Conservation (phyloP, 2,329 filamentous ascomycete genomes). For the Microsporum audouinii region DNA sequence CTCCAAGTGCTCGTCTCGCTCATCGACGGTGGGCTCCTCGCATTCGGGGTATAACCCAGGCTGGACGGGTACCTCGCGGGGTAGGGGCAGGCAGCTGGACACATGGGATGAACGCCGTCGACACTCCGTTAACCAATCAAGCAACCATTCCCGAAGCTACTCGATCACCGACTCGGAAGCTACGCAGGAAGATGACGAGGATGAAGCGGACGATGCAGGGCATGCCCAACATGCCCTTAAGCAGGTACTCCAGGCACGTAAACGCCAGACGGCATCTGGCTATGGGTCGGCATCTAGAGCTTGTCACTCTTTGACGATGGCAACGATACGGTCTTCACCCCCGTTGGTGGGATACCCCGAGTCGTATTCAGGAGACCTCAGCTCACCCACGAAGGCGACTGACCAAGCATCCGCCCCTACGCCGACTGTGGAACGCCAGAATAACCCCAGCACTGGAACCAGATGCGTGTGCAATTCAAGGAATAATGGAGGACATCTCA, state of each 20-base stretch:
- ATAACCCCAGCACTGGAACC: conserved; percentile 41
- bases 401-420: conserved; percentile 39
- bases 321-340: conserved; percentile 33
- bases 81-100: conserved; percentile 19
- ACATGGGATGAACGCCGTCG: conserved; percentile 27
- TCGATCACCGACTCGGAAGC: conserved; percentile 17
- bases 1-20: conserved; percentile 34
- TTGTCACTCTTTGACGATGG: conserved; percentile 23
- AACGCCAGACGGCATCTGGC: conserved; percentile 16
- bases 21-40: conserved; percentile 31
- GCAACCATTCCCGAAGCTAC: conserved; percentile 16
- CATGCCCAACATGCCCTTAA: conserved; percentile 39
- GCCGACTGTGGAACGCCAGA: conserved; percentile 43
- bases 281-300: conserved; percentile 21
- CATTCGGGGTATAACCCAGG: conserved; percentile 30
- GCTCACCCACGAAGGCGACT: conserved; percentile 41
- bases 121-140: conserved; percentile 18
- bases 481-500: conserved; percentile 43
- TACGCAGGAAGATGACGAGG: conserved; percentile 8
- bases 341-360: conserved; percentile 30
- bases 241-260: conserved; percentile 29
- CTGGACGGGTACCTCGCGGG: conserved; percentile 28
- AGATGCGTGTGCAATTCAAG: conserved; percentile 48
- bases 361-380: conserved; percentile 29
- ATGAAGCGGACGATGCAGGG: conserved; percentile 21